These are phyloP conservation scores for Comarum palustre DNA, from an alignment of 306 rosid genomes.

Conservation along the genomic window DNA sequence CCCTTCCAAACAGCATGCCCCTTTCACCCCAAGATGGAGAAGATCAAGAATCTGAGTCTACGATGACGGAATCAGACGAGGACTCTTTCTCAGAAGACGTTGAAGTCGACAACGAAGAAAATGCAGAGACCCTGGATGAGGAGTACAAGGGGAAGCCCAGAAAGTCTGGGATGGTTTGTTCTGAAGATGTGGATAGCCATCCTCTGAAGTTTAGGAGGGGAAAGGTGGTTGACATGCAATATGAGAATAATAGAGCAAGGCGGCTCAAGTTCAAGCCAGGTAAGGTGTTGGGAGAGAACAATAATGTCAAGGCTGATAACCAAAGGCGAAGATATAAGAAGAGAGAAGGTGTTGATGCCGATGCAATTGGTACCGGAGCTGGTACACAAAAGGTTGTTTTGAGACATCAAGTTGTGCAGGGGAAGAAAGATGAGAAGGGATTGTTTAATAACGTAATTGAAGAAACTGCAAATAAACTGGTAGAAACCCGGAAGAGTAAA, in stretches of 20 bases:
- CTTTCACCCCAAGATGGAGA: slow-evolving; percentile 19
- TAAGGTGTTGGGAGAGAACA: slow-evolving; percentile 41
- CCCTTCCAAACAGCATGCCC: slow-evolving; percentile 19
- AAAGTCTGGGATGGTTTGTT: slow-evolving; percentile 32
- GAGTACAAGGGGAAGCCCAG: slow-evolving; percentile 30
- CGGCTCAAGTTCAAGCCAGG: slow-evolving; percentile 69
- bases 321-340: slow-evolving; percentile 48
- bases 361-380: slow-evolving; percentile 13
- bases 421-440: slow-evolving; percentile 68
- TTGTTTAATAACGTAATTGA: slow-evolving; percentile 81
- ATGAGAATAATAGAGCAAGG: slow-evolving; percentile 49
- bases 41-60: slow-evolving; percentile 53
- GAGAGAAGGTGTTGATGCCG: slow-evolving; percentile 35
- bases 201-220: slow-evolving; percentile 63
- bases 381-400: slow-evolving; percentile 55
- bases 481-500: slow-evolving; percentile 73
- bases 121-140: slow-evolving; percentile 29
- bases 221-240: slow-evolving; percentile 47
- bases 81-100: slow-evolving; percentile 36
- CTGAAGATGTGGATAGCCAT: slow-evolving; percentile 42
- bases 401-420: slow-evolving; percentile 69
- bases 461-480: slow-evolving; percentile 90
- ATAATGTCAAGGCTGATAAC: slow-evolving; percentile 18
- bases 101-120: slow-evolving; percentile 38
- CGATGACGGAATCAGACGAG: slow-evolving; percentile 50